These are phyloP conservation scores for Leccinum pseudoinsigne DNA, from an alignment of 1,284 basidiomycete species.

Conservation along the genomic window DNA sequence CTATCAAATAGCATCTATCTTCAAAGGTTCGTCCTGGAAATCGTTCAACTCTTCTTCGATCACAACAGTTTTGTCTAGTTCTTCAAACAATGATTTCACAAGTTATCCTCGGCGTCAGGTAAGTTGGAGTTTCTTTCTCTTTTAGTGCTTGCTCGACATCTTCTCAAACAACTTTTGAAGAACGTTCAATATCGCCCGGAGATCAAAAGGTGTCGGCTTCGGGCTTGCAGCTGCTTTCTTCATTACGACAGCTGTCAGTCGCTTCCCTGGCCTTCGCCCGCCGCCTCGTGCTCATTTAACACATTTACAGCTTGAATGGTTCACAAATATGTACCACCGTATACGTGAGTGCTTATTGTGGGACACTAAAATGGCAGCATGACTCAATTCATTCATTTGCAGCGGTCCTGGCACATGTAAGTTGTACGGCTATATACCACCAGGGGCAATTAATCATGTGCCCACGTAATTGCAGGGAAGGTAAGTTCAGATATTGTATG, in stretches of 20 bases:
- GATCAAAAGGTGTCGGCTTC: slow-evolving; percentile 24
- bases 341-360: slow-evolving; percentile 21
- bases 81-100: slow-evolving; percentile 39
- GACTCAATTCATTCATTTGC: slow-evolving; percentile 8
- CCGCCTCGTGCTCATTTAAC: background rate
- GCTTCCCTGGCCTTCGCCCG: background rate
- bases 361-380: background rate
- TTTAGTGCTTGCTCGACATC: background rate
- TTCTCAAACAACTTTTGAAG: slow-evolving; percentile 15
- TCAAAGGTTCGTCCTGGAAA: slow-evolving; percentile 33
- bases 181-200: slow-evolving; percentile 35
- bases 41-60: background rate
- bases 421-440: slow-evolving; percentile 11
- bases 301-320: slow-evolving; percentile 30
- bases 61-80: slow-evolving; percentile 14
- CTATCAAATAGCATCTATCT: slow-evolving; percentile 31
- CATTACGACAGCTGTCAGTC: slow-evolving; percentile 23
- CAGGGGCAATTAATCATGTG: slow-evolving; percentile 8
- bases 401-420: slow-evolving; percentile 25
- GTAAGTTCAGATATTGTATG: slow-evolving; percentile 17
- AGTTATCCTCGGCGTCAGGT: slow-evolving; percentile 34
- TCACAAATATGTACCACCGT: slow-evolving; percentile 31
- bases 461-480: slow-evolving; percentile 22
- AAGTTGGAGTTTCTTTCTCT: background rate
- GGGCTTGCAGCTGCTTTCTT: slow-evolving; percentile 20